Conservation (phyloP, 306 rosid genomes). For the Trifolium fragiferum region DNA sequence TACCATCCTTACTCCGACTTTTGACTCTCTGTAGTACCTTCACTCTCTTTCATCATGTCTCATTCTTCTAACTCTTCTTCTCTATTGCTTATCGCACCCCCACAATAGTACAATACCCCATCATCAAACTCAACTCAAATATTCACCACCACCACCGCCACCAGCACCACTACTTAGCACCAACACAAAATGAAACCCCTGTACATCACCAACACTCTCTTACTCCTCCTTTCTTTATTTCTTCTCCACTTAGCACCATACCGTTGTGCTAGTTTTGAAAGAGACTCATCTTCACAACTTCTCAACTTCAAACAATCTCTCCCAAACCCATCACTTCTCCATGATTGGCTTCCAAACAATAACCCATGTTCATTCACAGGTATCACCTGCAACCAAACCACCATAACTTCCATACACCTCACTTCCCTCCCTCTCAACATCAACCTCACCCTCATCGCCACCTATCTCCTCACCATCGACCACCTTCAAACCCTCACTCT, state of each 20-base stretch:
- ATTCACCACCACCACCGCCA: background rate
- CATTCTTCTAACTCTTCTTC: slow-evolving; percentile 18
- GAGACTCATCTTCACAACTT: slow-evolving; percentile 52
- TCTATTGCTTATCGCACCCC: slow-evolving; percentile 54
- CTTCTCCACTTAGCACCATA: slow-evolving; percentile 5
- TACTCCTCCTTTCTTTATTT: slow-evolving; percentile 35
- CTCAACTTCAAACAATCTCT: slow-evolving; percentile 74
- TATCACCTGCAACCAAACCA: slow-evolving; percentile 61
- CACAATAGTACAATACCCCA: slow-evolving; percentile 4
- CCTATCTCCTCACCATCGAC: slow-evolving; percentile 58
- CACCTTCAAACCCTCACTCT: slow-evolving; percentile 62
- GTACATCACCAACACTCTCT: background rate
- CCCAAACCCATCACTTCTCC: slow-evolving; percentile 52
- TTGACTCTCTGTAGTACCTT: slow-evolving; percentile 63
- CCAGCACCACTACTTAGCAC: background rate
- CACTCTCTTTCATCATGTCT: slow-evolving; percentile 35
- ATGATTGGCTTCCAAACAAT: slow-evolving; percentile 62
- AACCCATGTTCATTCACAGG: slow-evolving; percentile 69
- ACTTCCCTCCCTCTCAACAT: slow-evolving; percentile 48
- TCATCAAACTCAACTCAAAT: background rate
- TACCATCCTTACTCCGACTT: slow-evolving; percentile 57
- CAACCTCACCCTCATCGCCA: slow-evolving; percentile 58
- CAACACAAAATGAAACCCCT: slow-evolving; percentile 40
- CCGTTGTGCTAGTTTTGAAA: background rate
- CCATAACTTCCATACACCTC: slow-evolving; percentile 70